Conservation (phyloP, 331 rosid species). For the Malus hybrid region DNA sequence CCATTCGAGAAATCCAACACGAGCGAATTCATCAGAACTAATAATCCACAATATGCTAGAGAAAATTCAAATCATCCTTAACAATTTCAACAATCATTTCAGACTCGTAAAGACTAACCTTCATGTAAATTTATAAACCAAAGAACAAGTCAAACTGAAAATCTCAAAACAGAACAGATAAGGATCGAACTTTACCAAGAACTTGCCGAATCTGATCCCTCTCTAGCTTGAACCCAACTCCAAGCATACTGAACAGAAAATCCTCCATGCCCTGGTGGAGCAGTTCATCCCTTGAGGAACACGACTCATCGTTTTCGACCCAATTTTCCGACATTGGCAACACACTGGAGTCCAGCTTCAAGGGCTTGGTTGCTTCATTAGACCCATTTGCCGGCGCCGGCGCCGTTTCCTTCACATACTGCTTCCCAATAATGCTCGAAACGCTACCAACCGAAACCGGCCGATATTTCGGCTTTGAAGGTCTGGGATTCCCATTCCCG, state of each 20-base stretch:
- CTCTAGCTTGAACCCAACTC: slow-evolving; percentile 64
- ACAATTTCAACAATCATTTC: background rate
- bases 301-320: slow-evolving; percentile 26
- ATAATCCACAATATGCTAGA: background rate
- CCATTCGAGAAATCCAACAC: too few species aligned
- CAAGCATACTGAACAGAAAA: slow-evolving; percentile 72
- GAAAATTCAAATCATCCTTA: background rate
- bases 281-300: slow-evolving; percentile 10
- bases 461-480: slow-evolving; percentile 29
- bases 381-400: slow-evolving; percentile 34
- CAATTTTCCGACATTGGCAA: slow-evolving; percentile 41
- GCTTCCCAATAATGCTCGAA: slow-evolving; percentile 53
- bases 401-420: slow-evolving; percentile 30
- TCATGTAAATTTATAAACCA: background rate
- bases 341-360: slow-evolving; percentile 40
- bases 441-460: slow-evolving; percentile 61
- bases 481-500: slow-evolving; percentile 21
- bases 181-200: slow-evolving; percentile 50
- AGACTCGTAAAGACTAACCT: background rate
- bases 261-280: slow-evolving; percentile 71
- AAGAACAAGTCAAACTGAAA: background rate
- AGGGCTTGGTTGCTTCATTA: slow-evolving; percentile 24
- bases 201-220: slow-evolving; percentile 57
- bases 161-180: background rate
- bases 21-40: too few species aligned